These are phyloP conservation scores for Intubia oerlemansii DNA, from an alignment of 2,329 filamentous ascomycete species.

Conservation along the genomic window DNA sequence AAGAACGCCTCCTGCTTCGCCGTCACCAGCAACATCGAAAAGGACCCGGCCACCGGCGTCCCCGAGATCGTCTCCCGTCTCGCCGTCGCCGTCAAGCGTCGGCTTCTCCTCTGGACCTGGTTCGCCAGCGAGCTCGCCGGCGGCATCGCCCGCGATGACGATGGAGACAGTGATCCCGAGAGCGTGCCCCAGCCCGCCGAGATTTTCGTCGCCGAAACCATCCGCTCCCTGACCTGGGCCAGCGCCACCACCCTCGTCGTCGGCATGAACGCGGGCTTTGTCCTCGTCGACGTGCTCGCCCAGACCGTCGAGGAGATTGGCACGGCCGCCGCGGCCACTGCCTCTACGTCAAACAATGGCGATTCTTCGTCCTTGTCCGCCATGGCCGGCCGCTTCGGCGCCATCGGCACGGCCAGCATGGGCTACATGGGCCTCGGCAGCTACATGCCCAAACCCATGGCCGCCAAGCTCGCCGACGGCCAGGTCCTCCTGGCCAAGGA, in stretches of 20 bases:
- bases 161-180: not conserved
- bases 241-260: slow-evolving; percentile 71
- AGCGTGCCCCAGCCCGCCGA: slow-evolving; percentile 48
- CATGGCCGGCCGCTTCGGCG: slow-evolving; percentile 42
- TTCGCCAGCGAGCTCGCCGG: slow-evolving; percentile 85
- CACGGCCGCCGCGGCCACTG: slow-evolving; percentile 33
- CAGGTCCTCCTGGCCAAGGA: slow-evolving; percentile 92
- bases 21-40: slow-evolving; percentile 86
- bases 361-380: not conserved
- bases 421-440: slow-evolving; percentile 90
- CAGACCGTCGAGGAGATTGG: slow-evolving; percentile 57
- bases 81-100: slow-evolving; percentile 82
- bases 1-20: slow-evolving; percentile 82
- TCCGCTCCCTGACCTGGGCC: slow-evolving; percentile 82
- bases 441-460: slow-evolving; percentile 78
- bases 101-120: slow-evolving; percentile 84
- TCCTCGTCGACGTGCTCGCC: slow-evolving; percentile 67
- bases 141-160: slow-evolving; percentile 12
- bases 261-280: slow-evolving; percentile 79
- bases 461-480: slow-evolving; percentile 59
- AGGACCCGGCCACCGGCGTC: slow-evolving; percentile 68
- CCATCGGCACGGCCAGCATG: slow-evolving; percentile 65
- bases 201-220: slow-evolving; percentile 58
- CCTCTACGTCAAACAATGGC: slow-evolving; percentile 17
- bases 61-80: slow-evolving; percentile 82